Evolutionary conservation across 495 filamentous ascomycete species (phyloP), one percentile per base, ranked within the genome.

Genomic region (Mycothermus thermophilus): DNA sequence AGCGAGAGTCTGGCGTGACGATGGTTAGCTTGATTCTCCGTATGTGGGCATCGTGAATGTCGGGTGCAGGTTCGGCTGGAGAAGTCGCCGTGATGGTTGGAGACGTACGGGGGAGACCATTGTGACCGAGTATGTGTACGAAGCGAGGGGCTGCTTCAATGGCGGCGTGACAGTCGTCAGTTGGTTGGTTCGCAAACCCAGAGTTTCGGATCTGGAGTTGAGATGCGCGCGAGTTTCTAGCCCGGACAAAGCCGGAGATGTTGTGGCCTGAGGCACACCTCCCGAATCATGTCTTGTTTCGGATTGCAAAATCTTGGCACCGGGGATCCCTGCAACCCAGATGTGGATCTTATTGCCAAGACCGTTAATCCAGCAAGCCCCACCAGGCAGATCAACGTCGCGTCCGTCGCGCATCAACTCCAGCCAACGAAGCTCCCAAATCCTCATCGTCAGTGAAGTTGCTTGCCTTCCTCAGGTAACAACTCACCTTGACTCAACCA

Each of bases 71-170:
- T n/a, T n/a, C n/a, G n/a, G n/a, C n/a, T n/a, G 23, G 6, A n/a
- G 12, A n/a, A 9, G 0, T 19, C 11, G 6, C 8, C 9, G 4
- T n/a, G 2, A 17, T 30, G 28, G 15, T 8, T 19, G 4, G 15
- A 22, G 11, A 47, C 58, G 16, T 58, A 66, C 63, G 41, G 56
- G 40, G 41, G 47, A 60, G 39, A 51, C 50, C 64, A 68, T 68
- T 23, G 38, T 66, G 39, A 27, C 44, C 21, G 32, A 35, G 23
- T 33, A 9, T 32, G 18, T 19, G 15, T 14, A 42, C 35, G 27
- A 40, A 50, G 37, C 35, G 45, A 46, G 43, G 37, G 39, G 50
- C 40, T 49, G 47, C 38, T 51, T 55, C 52, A 55, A 55, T 55
- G 41, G 48, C 46, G 41, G 35, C 14, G 30, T 46, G 29, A 37